These are phyloP conservation scores for Alternaria triticina DNA, from an alignment of 2,329 filamentous ascomycete genomes.

Conservation along the genomic window DNA sequence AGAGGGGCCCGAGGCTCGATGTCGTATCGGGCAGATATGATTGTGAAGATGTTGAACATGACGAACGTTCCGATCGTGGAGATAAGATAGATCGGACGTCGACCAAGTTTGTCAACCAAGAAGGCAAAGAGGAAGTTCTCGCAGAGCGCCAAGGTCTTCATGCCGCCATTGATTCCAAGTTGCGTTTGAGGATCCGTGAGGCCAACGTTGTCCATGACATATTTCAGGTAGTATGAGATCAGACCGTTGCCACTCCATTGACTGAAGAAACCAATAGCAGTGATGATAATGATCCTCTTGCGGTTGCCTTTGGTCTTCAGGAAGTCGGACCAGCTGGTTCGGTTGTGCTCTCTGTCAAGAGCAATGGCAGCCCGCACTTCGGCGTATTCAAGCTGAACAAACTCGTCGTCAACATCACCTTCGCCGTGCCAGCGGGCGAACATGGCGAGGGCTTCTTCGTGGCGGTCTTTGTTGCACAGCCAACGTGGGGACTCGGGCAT, in stretches of 20 bases:
- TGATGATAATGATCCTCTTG: slow-evolving; percentile 49
- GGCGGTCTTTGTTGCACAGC: slow-evolving; percentile 61
- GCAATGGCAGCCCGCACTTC: slow-evolving; percentile 30
- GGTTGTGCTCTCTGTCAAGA: slow-evolving; percentile 11
- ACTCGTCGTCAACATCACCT: slow-evolving; percentile 44
- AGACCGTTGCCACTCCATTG: slow-evolving; percentile 52
- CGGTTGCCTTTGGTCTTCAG: slow-evolving; percentile 46
- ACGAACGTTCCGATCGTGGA: slow-evolving; percentile 53
- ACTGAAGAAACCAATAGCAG: slow-evolving; percentile 46
- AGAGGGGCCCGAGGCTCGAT: slow-evolving; percentile 2
- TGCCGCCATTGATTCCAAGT: slow-evolving; percentile 47
- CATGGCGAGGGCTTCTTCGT: slow-evolving; percentile 60
- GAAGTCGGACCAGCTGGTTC: slow-evolving; percentile 16
- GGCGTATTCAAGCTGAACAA: slow-evolving; percentile 22
- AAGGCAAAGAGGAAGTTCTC: slow-evolving; percentile 40
- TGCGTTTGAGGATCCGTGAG: slow-evolving; percentile 45
- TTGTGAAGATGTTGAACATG: slow-evolving; percentile 52
- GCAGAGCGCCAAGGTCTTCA: slow-evolving; percentile 50
- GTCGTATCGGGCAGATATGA: slow-evolving; percentile 32
- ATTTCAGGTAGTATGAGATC: slow-evolving; percentile 47
- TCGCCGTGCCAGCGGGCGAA: slow-evolving; percentile 61
- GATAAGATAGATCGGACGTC: slow-evolving; percentile 53
- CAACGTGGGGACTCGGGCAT: slow-evolving; percentile 67
- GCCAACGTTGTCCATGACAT: slow-evolving; percentile 48
- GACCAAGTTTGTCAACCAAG: slow-evolving; percentile 50